phyloP scores from a whole-genome alignment of 257 asterid genomes.

The Scutellaria galericulata region DNA sequence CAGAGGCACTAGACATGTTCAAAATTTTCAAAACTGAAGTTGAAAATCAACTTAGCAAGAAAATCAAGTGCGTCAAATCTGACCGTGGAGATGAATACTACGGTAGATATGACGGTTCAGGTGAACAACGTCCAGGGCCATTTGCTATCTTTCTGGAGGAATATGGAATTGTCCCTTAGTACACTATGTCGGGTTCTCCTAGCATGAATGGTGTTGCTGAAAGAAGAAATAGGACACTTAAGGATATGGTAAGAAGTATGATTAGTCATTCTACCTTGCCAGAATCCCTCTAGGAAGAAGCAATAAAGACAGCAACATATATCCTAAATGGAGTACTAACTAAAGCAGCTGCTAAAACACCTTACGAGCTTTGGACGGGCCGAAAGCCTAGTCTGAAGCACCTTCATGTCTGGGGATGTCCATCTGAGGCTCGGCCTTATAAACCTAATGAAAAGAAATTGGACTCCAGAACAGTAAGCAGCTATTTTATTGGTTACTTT shows the following conservation, averaged over 20 bases:
- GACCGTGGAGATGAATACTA: too few relatives aligned
- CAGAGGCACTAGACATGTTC: too few relatives aligned
- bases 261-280: neutral
- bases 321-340: conserved; percentile 24
- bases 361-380: conserved; percentile 19
- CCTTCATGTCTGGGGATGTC: conserved; percentile 23
- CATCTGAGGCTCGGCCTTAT: conserved; percentile 4
- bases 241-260: conserved; percentile 9
- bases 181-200: neutral
- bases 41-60: too few relatives aligned
- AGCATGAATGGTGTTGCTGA: conserved; percentile 21
- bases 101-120: too few relatives aligned
- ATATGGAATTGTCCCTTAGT: neutral
- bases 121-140: too few relatives aligned
- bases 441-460: conserved; percentile 14
- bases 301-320: neutral
- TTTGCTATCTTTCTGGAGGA: neutral
- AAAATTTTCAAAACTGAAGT: too few relatives aligned
- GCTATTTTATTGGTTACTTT: conserved; percentile 19
- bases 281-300: conserved; percentile 17
- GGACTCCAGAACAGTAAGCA: neutral
- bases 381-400: conserved; percentile 6
- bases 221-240: neutral
- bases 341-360: neutral
- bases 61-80: too few relatives aligned